Evolutionary conservation across 202 grass and related monocot species (phyloP), one percentile per base, ranked within the genome.

Genomic region (Carex arenaria): DNA sequence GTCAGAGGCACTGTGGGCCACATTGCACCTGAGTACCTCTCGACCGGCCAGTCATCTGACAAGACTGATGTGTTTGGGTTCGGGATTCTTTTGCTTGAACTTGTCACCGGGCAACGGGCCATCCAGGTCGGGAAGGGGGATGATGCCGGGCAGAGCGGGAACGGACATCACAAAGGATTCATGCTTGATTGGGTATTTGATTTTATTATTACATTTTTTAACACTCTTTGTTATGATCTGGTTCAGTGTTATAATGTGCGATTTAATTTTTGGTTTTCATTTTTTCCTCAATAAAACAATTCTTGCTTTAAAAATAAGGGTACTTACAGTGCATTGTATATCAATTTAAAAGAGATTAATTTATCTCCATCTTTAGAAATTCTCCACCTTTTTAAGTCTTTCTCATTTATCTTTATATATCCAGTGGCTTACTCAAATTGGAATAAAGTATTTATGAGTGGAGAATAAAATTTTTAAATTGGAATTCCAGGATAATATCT

Each of bases 1-100:
- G 94, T 97, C 19, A 83, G 94, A 69, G 94, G 94, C 19, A 97
- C 94, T 2, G 90, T 94, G 0, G 94, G 94, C 3, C 94, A 97
- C 81, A 97, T 97, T 65, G 94, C 94, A 13, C 94, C 94, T 0
- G 94, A 97, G 82, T 97, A 97, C 80, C 92, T 97, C 80, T 94
- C 92, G 2, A 97, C 94, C 0, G 94, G 92, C 15, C 94, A 97
- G 71, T 97, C 94, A 7, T 64, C 61, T 32, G 94, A 97, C 80
- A 97, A 97, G 89, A 97, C 94, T 3, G 94, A 97, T 11, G 92
- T 97, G 22, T 97, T 93, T 30, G 94, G 94, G 31, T 97, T 97
- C 4, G 94, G 94, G 80, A 92, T 97, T 67, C 89, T 97, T 22
- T 80, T 97, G 31, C 87, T 97, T 14, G 94, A 97, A 54, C 79